Evolutionary conservation across 176 grass and related monocot species (phyloP), one percentile per base, ranked within the genome.

Genomic region (Aegilops sharonensis): DNA sequence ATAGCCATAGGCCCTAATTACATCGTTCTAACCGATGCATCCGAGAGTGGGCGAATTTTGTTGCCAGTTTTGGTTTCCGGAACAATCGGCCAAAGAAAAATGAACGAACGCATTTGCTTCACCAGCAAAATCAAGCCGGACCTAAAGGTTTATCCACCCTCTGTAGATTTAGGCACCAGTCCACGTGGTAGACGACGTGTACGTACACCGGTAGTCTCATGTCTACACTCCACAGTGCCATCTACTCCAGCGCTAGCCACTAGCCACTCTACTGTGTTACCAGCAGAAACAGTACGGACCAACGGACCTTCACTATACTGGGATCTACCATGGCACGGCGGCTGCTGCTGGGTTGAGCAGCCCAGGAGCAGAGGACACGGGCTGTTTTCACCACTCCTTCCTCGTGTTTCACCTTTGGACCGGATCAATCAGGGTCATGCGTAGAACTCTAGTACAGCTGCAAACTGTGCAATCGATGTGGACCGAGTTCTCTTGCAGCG

Each of bases 291-390:
- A 81, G 23, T 37, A 48, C 15, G n/a, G 5, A 57, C 54, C 64
- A n/a, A 68, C 12, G 35, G 76, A 50, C 70, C 56, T 13, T 37
- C 71, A 64, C 71, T 81, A 75, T 69, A 1, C 78, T 36, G 48
- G 21, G 83, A 82, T 90, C 83, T 85, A 89, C 63, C 52, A 18
- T 17, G 75, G n/a, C 12, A 21, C 35, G 21, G 77, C 7, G 32
- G 6, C 12, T 1, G 57, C 4, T 42, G 7, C 56, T 40, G 78
- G 15, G 4, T 70, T 79, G 21, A 45, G 36, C 36, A 64, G n/a
- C n/a, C 32, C 35, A 40, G 14, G 23, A 17, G 34, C 6, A 13
- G 32, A 39, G 13, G 10, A 27, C n/a, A 20, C 24, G 4, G 13
- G 14, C 2, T 64, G 13, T 39, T 15, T 64, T 37, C 15, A 5